A percentile compares a stretch with the other conserved stretches of the same genome.
phyloP scores from a whole-genome alignment of 148 eudicot genomes.

The Arbutus unedo region DNA sequence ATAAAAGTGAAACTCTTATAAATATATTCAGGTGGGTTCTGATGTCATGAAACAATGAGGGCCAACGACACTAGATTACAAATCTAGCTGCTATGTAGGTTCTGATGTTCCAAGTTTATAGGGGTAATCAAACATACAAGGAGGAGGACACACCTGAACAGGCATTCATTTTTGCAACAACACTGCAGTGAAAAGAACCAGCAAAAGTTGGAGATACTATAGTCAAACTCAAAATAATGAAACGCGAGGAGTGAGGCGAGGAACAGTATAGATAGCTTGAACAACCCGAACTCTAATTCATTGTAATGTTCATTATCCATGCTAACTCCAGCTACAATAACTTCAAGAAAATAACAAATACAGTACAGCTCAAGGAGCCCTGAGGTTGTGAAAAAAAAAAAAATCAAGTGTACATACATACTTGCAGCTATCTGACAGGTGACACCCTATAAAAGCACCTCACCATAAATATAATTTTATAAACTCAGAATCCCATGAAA shows the following conservation, averaged over 20 bases:
- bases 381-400: background rate
- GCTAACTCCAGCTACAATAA: background rate
- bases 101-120: background rate
- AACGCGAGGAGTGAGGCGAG: background rate
- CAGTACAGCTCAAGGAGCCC: background rate
- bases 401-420: background rate
- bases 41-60: background rate
- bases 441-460: background rate
- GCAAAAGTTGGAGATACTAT: background rate
- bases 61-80: background rate
- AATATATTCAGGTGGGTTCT: no score
- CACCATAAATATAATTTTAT: background rate
- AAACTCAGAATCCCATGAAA: no score
- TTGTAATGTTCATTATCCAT: constrained; percentile 1
- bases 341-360: background rate
- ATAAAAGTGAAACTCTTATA: no score
- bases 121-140: background rate
- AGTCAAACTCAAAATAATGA: background rate
- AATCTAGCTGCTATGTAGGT: background rate
- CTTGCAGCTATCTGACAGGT: background rate
- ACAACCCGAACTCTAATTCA: background rate
- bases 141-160: background rate
- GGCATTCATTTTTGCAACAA: background rate
- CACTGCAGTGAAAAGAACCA: background rate
- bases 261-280: background rate